Evolutionary conservation across 2,329 filamentous ascomycete species (phyloP), one percentile per base, ranked within the genome.

Genomic region (Amauroascus verrucosus): DNA sequence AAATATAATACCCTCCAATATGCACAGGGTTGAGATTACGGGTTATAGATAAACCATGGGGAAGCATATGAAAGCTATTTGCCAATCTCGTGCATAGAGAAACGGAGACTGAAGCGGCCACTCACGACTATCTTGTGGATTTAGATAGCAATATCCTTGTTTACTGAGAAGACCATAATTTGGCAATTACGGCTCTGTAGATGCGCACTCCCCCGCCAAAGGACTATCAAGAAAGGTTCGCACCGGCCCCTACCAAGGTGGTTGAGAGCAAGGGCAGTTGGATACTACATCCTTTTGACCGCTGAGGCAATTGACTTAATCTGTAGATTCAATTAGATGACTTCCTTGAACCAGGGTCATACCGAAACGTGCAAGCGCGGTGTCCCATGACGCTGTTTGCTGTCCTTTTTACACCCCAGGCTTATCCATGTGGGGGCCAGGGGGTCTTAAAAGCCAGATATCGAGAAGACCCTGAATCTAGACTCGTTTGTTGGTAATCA

Each of bases 401-500:
- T 46, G 43, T 26, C 14, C 24, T 26, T n/a, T 18, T 47, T 9
- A 16, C 5, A 30, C 24, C 28, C 22, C 11, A 18, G 24, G 14
- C 24, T 30, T 14, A 18, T 33, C 6, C 44, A 33, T 33, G 44
- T 20, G 26, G 26, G 28, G 20, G 28, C 5, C 14, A 41, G 11
- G 11, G 44, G 26, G 6, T 14, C n/a, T n/a, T n/a, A n/a, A n/a
- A n/a, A 14, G n/a, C n/a, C 18, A 33, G 26, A 11, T 24, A 16
- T 47, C 44, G 26, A 46, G 43, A 22, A 30, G 13, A 30, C 22
- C 20, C 24, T 44, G 6, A 16, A 32, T 47, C 44, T 47, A 47
- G 44, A 33, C 44, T 33, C 44, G 18, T 14, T 20, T 47, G 44
- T 47, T 47, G 44, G 44, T 47, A 47, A 47, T 30, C 38, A 41